phyloP scores from a whole-genome alignment of 306 rosid species.

The Glycine soja region DNA sequence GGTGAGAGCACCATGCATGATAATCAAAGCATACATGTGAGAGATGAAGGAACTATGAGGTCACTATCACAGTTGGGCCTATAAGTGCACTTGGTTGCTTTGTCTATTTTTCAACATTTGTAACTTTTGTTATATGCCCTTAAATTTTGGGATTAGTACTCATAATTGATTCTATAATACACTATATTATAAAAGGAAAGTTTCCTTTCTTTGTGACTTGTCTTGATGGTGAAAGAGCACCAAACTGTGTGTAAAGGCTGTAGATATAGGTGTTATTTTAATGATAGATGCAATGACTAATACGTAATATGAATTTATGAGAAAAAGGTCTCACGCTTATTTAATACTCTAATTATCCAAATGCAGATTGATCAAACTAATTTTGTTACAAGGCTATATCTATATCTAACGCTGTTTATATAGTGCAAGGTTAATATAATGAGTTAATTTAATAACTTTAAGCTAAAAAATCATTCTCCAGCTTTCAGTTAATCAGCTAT shows the following conservation, averaged over 20 bases:
- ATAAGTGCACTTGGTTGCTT: conserved; percentile 30
- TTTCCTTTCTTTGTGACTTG: conserved; percentile 17
- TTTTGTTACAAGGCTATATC: background rate
- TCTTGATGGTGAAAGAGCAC: conserved; percentile 48
- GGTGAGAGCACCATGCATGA: background rate
- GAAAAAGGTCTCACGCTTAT: conserved; percentile 8
- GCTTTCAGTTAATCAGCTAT: background rate
- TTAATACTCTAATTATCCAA: conserved; percentile 17
- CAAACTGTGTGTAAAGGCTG: conserved; percentile 46
- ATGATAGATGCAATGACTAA: conserved; percentile 41
- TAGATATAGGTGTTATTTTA: conserved; percentile 44
- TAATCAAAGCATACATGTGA: conserved; percentile 36
- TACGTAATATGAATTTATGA: conserved; percentile 30
- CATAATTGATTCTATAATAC: conserved; percentile 4
- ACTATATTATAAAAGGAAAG: conserved; percentile 38
- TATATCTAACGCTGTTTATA: background rate
- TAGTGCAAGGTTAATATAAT: background rate
- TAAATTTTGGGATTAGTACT: conserved; percentile 37
- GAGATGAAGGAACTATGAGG: background rate
- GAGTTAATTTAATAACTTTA: background rate
- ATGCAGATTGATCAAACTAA: conserved; percentile 11
- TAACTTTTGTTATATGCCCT: conserved; percentile 35
- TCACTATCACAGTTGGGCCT: conserved; percentile 37
- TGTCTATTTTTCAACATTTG: conserved; percentile 36
- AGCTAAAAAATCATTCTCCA: background rate